Conservation (phyloP, 768 basidiomycete genomes). For the Peribolospora baueri region DNA sequence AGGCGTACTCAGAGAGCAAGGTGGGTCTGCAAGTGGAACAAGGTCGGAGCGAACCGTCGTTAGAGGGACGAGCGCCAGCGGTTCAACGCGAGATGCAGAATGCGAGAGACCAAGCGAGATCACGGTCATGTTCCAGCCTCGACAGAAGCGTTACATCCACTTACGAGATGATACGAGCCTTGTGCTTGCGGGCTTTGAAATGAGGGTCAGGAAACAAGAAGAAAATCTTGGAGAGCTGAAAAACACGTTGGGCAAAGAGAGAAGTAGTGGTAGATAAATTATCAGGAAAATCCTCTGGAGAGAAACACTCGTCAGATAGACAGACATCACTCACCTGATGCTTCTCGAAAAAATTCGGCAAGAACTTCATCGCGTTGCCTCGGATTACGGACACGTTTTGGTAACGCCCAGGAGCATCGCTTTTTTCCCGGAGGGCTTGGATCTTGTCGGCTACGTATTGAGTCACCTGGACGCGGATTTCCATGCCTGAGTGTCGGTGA, state of each 20-base stretch:
- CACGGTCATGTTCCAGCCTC: too few species aligned
- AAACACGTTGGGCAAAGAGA: neutral
- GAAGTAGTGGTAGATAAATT: neutral
- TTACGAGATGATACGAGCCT: constrained; percentile 81
- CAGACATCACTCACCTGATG: constrained; percentile 30
- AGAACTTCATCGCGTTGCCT: constrained; percentile 95
- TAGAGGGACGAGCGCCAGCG: neutral
- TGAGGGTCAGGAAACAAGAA: constrained; percentile 98
- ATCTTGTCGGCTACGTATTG: constrained; percentile 91
- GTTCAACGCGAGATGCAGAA: neutral
- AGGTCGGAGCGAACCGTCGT: neutral
- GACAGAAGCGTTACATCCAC: constrained; percentile 4
- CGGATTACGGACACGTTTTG: constrained; percentile 73
- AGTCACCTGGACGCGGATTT: constrained; percentile 87
- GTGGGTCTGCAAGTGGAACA: constrained; percentile 32
- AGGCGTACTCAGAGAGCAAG: constrained; percentile 92
- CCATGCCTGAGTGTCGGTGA: constrained; percentile 47
- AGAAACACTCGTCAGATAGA: neutral
- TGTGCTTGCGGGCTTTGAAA: constrained; percentile 94
- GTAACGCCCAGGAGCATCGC: constrained; percentile 11
- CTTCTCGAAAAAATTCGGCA: constrained; percentile 83
- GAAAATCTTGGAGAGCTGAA: constrained; percentile 56
- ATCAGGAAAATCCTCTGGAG: neutral
- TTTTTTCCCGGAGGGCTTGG: constrained; percentile 41
- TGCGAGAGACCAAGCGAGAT: too few species aligned